Conservation (phyloP, 495 filamentous ascomycete species). For the Barbatosphaeria neglecta region DNA sequence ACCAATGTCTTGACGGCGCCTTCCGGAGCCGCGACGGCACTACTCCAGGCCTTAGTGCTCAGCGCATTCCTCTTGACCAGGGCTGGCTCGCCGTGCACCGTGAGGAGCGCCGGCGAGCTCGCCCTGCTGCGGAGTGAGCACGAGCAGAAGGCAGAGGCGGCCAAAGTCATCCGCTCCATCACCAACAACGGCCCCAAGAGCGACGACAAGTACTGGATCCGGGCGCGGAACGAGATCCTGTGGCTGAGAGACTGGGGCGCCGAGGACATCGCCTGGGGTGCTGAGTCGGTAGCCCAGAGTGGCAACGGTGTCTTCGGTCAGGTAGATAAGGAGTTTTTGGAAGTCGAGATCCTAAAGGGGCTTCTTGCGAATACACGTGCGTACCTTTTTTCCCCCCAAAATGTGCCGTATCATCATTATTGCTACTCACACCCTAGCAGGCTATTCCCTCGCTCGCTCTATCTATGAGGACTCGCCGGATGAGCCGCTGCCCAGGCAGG, state of each 20-base stretch:
- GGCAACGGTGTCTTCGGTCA: constrained; percentile 59
- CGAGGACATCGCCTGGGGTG: constrained; percentile 23
- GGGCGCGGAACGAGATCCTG: constrained; percentile 52
- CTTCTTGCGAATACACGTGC: constrained; percentile 59
- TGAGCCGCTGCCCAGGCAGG: constrained; percentile 34
- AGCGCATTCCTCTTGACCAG: constrained; percentile 54
- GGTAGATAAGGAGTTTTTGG: constrained; percentile 50
- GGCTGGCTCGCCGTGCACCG: constrained; percentile 46
- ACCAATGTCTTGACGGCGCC: constrained; percentile 61
- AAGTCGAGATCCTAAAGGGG: constrained; percentile 63
- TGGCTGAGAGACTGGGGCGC: constrained; percentile 77
- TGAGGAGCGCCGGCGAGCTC: constrained; percentile 48
- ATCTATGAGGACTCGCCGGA: constrained; percentile 51
- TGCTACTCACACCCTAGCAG: constrained; percentile 28
- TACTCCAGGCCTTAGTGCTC: constrained; percentile 57
- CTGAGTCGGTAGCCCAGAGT: constrained; percentile 6
- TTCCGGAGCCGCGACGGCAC: constrained; percentile 41
- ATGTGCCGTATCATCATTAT: background rate
- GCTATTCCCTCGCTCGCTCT: constrained; percentile 54
- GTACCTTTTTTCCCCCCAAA: constrained; percentile 4
- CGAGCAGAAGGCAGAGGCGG: constrained; percentile 55
- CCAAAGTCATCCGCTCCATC: constrained; percentile 46
- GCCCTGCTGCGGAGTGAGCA: constrained; percentile 44
- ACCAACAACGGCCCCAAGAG: constrained; percentile 38
- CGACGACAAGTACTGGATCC: constrained; percentile 58